Evolutionary conservation across 768 basidiomycete species (phyloP), one percentile per base, ranked within the genome.

Genomic region (Termitomyces sp.): DNA sequence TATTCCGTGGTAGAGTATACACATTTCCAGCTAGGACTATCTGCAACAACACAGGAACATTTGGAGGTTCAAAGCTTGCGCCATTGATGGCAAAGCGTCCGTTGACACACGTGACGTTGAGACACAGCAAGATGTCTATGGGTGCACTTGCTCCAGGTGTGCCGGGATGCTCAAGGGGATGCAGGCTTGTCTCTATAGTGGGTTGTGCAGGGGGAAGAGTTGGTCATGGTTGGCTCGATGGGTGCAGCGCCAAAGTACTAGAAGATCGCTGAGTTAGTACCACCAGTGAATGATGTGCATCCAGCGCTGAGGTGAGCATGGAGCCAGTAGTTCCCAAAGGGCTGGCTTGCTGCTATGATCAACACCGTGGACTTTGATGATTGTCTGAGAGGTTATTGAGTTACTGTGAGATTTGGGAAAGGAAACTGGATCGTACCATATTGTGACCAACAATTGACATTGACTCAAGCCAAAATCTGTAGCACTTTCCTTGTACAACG

Each of bases 361-460:
- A 55, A 55, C 44, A 2, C 54, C 45, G n/a, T 55, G 45, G 45
- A 55, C 54, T 47, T 55, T 44, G 32, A 55, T 55, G 4, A 55
- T 55, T 1, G 45, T 55, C n/a, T n/a, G n/a, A n/a, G n/a, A n/a
- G n/a, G n/a, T n/a, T n/a, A n/a, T n/a, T n/a, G n/a, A n/a, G n/a
- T n/a, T n/a, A n/a, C n/a, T n/a, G n/a, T n/a, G n/a, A n/a, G n/a
- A n/a, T n/a, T n/a, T n/a, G n/a, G n/a, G n/a, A n/a, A n/a, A n/a
- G n/a, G n/a, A n/a, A n/a, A n/a, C n/a, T n/a, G n/a, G n/a, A n/a
- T n/a, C n/a, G 9, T 22, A 46, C 75, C 72, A 82, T 64, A 7
- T 66, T 65, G 58, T 81, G 80, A 20, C 71, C 70, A 58, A 79
- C 77, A 32, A 81, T 74, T 2, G 74, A 67, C 46, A 70, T 60